Evolutionary conservation across 257 asterid species (phyloP), one percentile per base, ranked within the genome.

Genomic region (Cordia subcordata): DNA sequence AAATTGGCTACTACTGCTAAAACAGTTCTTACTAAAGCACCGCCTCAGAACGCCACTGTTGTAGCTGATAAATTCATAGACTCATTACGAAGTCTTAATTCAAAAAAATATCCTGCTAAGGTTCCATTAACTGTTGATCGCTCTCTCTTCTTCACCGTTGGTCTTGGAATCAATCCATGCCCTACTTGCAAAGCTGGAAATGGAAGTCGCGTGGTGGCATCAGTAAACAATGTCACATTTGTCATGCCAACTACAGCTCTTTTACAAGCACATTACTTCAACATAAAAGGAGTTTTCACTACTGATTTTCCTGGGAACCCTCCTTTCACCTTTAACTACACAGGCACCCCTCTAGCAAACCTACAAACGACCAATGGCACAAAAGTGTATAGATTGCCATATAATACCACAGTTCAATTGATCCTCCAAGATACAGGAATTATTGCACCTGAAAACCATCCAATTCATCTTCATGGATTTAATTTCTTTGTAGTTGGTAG

Each of bases 381-480:
- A 0, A 86, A 75, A 77, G 80, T 88, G 16, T 86, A 84, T 55
- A 58, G 81, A 58, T 21, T 92, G 50, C 55, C 75, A 11, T 88
- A 80, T 32, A 84, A 88, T 27, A 65, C 77, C 0, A 88, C 95
- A 0, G 96, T 92, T 8, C 86, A 92, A 66, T 76, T 88, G 58
- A 89, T 92, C 52, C 42, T 92, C 70, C 99, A 92, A 40, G 99
- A 85, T 51, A 92, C 96, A 3, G 90, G 94, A 1, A 82, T 92
- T 0, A 65, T 92, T 27, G 83, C 93, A 1, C 89, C 91, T 0
- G 99, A 88, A 64, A 92, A 77, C 56, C 99, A 88, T 58, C 99
- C 99, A 0, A 10, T 86, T 21, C 99, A 92, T 79, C 70, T 92
- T 47, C 99, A 92, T 53, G 99, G 99, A 8, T 92, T 84, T 76